phyloP scores from a whole-genome alignment of 2,329 filamentous ascomycete species.

The Colletotrichum tropicicola region DNA sequence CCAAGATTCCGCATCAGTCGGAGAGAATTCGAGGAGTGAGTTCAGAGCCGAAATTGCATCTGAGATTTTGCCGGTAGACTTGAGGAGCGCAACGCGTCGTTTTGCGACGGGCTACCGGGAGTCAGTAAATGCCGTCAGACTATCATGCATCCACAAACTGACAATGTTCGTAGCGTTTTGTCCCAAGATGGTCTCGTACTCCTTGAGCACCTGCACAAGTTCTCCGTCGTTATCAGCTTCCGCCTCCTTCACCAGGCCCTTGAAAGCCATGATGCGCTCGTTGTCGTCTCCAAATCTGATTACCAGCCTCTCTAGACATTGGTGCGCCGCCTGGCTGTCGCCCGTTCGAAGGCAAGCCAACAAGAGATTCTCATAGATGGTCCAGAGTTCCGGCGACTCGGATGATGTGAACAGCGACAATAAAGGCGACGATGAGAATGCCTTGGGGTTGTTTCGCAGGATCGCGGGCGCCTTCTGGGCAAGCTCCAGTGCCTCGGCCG shows the following conservation, averaged over 20 bases:
- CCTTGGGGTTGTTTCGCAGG: slow-evolving; percentile 61
- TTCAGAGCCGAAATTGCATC: slow-evolving; percentile 82
- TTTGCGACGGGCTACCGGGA: slow-evolving; percentile 79
- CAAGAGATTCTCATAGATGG: slow-evolving; percentile 86
- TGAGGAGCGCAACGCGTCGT: slow-evolving; percentile 81
- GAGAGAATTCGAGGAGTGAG: slow-evolving; percentile 81
- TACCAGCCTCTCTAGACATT: slow-evolving; percentile 79
- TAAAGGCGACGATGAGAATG: slow-evolving; percentile 63
- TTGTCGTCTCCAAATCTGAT: slow-evolving; percentile 85
- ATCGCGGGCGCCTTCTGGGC: slow-evolving; percentile 70
- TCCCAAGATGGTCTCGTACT: slow-evolving; percentile 80
- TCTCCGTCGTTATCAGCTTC: slow-evolving; percentile 72
- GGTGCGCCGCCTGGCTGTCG: slow-evolving; percentile 79
- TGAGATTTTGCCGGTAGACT: slow-evolving; percentile 72
- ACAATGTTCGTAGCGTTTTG: slow-evolving; percentile 84
- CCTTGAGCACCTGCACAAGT: slow-evolving; percentile 74
- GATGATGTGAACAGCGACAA: slow-evolving; percentile 61
- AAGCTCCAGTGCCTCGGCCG: slow-evolving; percentile 62
- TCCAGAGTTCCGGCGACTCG: slow-evolving; percentile 86
- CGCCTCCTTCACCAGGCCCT: slow-evolving; percentile 86
- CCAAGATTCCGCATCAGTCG: slow-evolving; percentile 94
- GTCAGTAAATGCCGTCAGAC: slow-evolving; percentile 38
- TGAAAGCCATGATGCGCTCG: slow-evolving; percentile 85
- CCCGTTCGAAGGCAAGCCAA: slow-evolving; percentile 85
- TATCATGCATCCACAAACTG: slow-evolving; percentile 43